Conservation (phyloP, 177 flowering plant genomes). For the Vitis hybrid region DNA sequence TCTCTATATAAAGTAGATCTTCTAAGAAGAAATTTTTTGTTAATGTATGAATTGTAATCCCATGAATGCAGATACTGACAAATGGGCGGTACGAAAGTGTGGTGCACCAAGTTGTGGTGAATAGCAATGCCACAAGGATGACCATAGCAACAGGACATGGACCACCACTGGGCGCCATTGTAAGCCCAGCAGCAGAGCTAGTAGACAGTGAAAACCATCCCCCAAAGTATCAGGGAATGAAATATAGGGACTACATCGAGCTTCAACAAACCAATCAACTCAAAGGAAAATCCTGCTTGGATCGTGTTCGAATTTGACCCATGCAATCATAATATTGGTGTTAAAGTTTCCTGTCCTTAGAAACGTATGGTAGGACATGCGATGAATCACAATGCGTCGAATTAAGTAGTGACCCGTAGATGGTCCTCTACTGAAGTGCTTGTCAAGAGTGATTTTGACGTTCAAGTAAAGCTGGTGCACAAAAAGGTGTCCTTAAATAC, state of each 20-base stretch:
- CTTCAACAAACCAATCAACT: constrained; percentile 23
- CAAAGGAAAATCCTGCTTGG: constrained; percentile 23
- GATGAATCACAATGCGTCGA: too few species aligned
- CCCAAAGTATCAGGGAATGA: constrained; percentile 9
- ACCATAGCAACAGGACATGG: constrained; percentile 23
- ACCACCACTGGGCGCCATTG: constrained; percentile 20
- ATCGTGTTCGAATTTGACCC: constrained; percentile 10
- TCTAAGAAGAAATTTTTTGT: too few species aligned
- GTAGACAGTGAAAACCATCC: neutral
- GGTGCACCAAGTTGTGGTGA: constrained; percentile 25
- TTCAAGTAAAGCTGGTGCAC: too few species aligned
- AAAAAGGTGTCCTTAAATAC: too few species aligned
- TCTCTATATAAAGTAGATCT: neutral
- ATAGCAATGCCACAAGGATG: constrained; percentile 24
- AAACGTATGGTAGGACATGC: too few species aligned
- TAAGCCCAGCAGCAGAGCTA: constrained; percentile 21
- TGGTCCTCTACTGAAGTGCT: too few species aligned
- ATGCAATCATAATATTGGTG: neutral
- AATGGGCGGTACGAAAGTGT: constrained; percentile 31
- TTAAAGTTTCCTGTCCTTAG: too few species aligned
- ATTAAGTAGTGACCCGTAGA: too few species aligned
- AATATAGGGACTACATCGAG: constrained; percentile 15
- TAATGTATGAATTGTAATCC: too few species aligned
- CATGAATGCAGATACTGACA: constrained; percentile 17
- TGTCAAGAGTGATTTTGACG: too few species aligned